Conservation (phyloP, 2,329 filamentous ascomycete species). For the Monilinia polystroma region DNA sequence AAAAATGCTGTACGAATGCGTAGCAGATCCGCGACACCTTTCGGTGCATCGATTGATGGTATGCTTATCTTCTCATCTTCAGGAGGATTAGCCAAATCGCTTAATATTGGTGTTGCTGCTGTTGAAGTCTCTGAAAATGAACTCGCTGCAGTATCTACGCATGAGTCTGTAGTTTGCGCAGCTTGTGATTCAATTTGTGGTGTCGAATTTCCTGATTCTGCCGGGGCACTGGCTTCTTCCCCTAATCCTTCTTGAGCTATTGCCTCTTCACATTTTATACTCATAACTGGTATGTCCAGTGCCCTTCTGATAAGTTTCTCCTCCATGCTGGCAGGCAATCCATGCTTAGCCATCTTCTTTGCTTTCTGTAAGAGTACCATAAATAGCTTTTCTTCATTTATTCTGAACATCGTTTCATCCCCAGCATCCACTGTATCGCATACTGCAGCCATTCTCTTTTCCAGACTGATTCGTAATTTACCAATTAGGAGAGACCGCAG, state of each 20-base stretch:
- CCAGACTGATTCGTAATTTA: constrained; percentile 50
- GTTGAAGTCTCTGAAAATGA: constrained; percentile 44
- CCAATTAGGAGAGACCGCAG: constrained; percentile 55
- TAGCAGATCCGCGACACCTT: constrained; percentile 45
- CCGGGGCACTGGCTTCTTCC: constrained; percentile 30
- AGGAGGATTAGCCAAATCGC: constrained; percentile 27
- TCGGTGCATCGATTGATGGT: constrained; percentile 36
- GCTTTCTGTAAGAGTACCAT: constrained; percentile 69
- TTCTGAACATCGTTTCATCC: constrained; percentile 80
- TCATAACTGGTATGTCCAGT: constrained; percentile 73
- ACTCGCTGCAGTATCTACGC: constrained; percentile 40
- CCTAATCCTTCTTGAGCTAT: constrained; percentile 36
- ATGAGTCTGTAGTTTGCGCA: constrained; percentile 37
- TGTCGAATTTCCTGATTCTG: constrained; percentile 36
- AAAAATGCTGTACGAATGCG: constrained; percentile 49
- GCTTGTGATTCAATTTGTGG: constrained; percentile 40
- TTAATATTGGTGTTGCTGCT: constrained; percentile 41
- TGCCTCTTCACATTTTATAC: constrained; percentile 60
- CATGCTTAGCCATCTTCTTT: constrained; percentile 59
- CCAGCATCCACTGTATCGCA: constrained; percentile 83
- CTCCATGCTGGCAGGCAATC: constrained; percentile 78
- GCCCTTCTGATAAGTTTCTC: constrained; percentile 76
- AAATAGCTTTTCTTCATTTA: constrained; percentile 71
- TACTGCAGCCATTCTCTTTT: constrained; percentile 64
- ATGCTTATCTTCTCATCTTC: constrained; percentile 31